phyloP scores from a whole-genome alignment of 192 early-diverging fungal species.

The Phycomyces nitens region DNA sequence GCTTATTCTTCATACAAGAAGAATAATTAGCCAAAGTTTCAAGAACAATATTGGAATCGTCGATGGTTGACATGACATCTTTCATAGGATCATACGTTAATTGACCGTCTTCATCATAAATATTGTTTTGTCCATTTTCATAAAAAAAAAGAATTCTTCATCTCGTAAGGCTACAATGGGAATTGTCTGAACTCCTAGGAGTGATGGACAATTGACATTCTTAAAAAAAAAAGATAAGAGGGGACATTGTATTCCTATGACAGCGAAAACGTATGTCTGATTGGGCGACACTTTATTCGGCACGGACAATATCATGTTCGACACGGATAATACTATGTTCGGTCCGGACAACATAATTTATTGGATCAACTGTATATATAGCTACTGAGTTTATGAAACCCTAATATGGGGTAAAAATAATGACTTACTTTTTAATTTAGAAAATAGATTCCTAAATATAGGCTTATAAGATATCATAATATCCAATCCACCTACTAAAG shows the following conservation, averaged over 20 bases:
- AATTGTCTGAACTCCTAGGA: too few species aligned
- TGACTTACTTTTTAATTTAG: too few species aligned
- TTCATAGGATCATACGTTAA: conserved; percentile 12
- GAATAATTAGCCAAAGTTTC: too few species aligned
- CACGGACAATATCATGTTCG: conserved; percentile 6
- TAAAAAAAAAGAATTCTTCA: conserved; percentile 9
- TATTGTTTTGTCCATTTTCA: conserved; percentile 11
- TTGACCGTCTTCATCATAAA: conserved; percentile 14
- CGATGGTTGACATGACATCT: conserved; percentile 13
- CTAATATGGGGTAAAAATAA: too few species aligned
- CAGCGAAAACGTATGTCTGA: conserved; percentile 8
- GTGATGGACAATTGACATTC: too few species aligned
- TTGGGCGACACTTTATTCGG: conserved; percentile 8
- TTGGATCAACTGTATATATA: conserved; percentile 10
- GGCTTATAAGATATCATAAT: too few species aligned
- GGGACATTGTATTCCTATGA: conserved; percentile 8
- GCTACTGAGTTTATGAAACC: too few species aligned
- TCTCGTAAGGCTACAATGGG: conserved; percentile 19
- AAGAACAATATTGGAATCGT: background rate
- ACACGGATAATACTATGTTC: background rate
- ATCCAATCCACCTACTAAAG: too few species aligned
- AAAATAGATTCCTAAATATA: too few species aligned
- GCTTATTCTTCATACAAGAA: too few species aligned
- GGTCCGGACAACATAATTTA: conserved; percentile 7
- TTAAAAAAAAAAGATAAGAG: conserved; percentile 17